These are phyloP conservation scores for Citrullus mucosospermus DNA, from an alignment of 306 rosid genomes.

Conservation along the genomic window DNA sequence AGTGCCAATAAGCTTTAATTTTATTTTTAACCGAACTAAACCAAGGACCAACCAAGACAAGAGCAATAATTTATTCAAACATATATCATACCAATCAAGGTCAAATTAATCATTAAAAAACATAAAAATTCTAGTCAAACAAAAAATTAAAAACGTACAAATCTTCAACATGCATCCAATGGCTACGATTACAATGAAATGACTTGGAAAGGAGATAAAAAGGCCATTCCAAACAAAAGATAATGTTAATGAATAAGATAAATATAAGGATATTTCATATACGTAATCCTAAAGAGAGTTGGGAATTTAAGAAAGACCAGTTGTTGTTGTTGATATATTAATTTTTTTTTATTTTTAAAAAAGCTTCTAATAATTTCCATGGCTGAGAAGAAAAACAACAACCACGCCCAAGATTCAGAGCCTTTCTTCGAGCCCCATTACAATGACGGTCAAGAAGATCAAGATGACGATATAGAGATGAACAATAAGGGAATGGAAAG, in stretches of 20 bases:
- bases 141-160: too few relatives aligned
- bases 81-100: too few relatives aligned
- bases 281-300: background rate
- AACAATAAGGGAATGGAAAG: conserved; percentile 10
- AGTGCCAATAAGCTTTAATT: too few relatives aligned
- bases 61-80: too few relatives aligned
- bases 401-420: conserved; percentile 11
- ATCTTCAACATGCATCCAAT: background rate
- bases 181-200: background rate
- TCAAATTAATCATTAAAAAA: too few relatives aligned
- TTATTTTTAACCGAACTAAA: too few relatives aligned
- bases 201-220: background rate
- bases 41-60: rapidly evolving
- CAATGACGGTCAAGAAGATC: conserved; percentile 7
- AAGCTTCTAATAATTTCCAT: conserved; percentile 3
- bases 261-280: background rate
- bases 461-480: conserved; percentile 24
- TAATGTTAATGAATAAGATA: background rate
- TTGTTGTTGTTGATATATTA: background rate
- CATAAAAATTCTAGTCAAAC: background rate
- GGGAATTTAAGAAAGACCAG: background rate
- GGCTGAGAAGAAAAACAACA: conserved; percentile 13
- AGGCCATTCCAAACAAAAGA: background rate
- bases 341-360: too few relatives aligned
- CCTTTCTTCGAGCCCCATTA: conserved; percentile 5